These are phyloP conservation scores for Zea mays DNA, from an alignment of 176 grass and related monocot species.

Conservation along the genomic window DNA sequence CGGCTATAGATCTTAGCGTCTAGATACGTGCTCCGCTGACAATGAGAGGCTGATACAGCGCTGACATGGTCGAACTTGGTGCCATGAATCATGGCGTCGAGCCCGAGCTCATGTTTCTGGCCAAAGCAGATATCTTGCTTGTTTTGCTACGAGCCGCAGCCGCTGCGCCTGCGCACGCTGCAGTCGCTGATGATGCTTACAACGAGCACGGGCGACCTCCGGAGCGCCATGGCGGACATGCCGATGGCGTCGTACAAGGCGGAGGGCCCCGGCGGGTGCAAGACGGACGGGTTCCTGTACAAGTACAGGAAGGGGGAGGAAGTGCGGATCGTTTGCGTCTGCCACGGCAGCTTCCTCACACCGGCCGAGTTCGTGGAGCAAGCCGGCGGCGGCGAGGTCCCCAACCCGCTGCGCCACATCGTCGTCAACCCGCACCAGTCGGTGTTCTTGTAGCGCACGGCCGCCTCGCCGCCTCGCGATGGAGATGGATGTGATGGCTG, in stretches of 20 bases:
- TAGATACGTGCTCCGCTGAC: no score
- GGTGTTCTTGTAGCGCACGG: conserved; percentile 45
- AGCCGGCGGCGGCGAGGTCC: conserved; percentile 75
- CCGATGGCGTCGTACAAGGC: conserved; percentile 80
- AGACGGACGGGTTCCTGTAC: conserved; percentile 89
- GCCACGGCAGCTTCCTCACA: conserved; percentile 90
- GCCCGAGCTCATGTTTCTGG: no score
- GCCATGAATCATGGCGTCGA: no score
- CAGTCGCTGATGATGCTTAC: conserved; percentile 53
- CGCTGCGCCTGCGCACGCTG: conserved; percentile 38
- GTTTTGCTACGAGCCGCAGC: not conserved
- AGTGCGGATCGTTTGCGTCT: conserved; percentile 91
- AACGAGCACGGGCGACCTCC: conserved; percentile 53
- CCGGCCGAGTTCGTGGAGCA: conserved; percentile 88
- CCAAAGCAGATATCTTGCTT: no score
- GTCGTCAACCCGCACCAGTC: conserved; percentile 55
- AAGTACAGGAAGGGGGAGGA: conserved; percentile 75
- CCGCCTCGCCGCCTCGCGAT: no score
- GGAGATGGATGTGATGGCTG: not conserved
- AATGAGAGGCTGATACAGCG: no score
- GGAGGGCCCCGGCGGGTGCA: conserved; percentile 51
- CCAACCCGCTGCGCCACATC: conserved; percentile 82
- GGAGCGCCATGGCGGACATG: conserved; percentile 88
- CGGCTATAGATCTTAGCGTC: no score
- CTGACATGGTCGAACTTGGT: no score